phyloP scores from a whole-genome alignment of 2,329 filamentous ascomycete genomes.

The Rhytidhysteron rufulum region DNA sequence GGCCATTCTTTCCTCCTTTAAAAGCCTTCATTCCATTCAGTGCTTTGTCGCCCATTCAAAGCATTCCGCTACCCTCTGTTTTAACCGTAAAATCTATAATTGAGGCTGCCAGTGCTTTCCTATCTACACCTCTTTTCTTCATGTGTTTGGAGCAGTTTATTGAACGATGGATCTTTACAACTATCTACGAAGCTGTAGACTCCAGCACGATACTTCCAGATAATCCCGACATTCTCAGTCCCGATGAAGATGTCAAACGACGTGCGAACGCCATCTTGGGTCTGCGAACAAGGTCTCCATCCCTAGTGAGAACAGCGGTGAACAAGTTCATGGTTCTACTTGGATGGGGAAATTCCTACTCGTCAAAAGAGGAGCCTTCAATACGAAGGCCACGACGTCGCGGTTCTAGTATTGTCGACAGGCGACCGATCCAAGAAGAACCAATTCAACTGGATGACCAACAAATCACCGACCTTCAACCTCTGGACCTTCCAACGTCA shows the following conservation, averaged over 20 bases:
- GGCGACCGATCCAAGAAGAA: background rate
- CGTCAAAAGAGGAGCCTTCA: background rate
- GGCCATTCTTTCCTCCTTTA: slow-evolving; percentile 23
- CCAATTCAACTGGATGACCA: slow-evolving; percentile 16
- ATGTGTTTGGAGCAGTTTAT: slow-evolving; percentile 21
- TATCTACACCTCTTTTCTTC: slow-evolving; percentile 26
- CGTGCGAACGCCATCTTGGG: slow-evolving; percentile 20
- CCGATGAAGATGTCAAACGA: slow-evolving; percentile 18
- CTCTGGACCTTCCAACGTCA: slow-evolving; percentile 17
- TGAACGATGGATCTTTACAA: slow-evolving; percentile 23
- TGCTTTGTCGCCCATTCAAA: slow-evolving; percentile 18
- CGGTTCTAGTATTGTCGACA: background rate
- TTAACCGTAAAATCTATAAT: slow-evolving; percentile 11
- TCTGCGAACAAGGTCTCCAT: slow-evolving; percentile 18
- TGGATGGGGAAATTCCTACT: slow-evolving; percentile 20
- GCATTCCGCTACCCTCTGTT: slow-evolving; percentile 15
- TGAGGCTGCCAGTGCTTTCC: slow-evolving; percentile 11
- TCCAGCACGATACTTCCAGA: slow-evolving; percentile 23
- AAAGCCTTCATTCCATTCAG: slow-evolving; percentile 27
- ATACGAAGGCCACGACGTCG: background rate
- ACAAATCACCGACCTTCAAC: slow-evolving; percentile 18
- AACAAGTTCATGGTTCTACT: slow-evolving; percentile 19
- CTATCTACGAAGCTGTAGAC: slow-evolving; percentile 27
- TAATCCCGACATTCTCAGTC: slow-evolving; percentile 24
- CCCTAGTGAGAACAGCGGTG: slow-evolving; percentile 16